These are phyloP conservation scores for Cryomyces minteri DNA, from an alignment of 495 filamentous ascomycete genomes.

Conservation along the genomic window DNA sequence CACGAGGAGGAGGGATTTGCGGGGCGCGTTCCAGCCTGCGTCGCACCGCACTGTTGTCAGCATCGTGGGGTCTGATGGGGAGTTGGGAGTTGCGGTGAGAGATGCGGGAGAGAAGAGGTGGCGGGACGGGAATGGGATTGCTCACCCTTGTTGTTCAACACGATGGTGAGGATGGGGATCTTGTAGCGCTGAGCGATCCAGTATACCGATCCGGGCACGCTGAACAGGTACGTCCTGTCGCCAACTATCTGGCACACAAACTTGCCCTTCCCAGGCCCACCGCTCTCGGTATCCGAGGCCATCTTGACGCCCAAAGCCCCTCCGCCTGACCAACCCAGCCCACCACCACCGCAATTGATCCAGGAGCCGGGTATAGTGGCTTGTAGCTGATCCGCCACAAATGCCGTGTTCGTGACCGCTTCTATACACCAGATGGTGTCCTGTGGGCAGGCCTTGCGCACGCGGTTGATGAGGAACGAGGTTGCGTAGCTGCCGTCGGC, in stretches of 20 bases:
- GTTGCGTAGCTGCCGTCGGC: slow-evolving; percentile 48
- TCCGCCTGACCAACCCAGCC: slow-evolving; percentile 23
- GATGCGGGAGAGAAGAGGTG: no score
- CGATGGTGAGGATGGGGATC: slow-evolving; percentile 21
- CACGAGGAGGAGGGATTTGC: slow-evolving; percentile 56
- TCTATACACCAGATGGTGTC: slow-evolving; percentile 29
- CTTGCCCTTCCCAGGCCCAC: not conserved
- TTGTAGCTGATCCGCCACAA: slow-evolving; percentile 19
- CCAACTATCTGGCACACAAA: slow-evolving; percentile 15
- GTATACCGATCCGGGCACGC: slow-evolving; percentile 13
- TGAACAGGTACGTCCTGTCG: slow-evolving; percentile 25
- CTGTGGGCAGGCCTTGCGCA: slow-evolving; percentile 6
- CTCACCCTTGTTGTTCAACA: slow-evolving; percentile 22
- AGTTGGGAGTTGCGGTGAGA: no score
- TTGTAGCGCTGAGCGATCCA: slow-evolving; percentile 19
- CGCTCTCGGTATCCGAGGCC: slow-evolving; percentile 1
- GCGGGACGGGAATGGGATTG: no score
- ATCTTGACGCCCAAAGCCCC: slow-evolving; percentile 21
- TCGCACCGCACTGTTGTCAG: not conserved
- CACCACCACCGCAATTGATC: slow-evolving; percentile 22
- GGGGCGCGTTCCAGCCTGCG: slow-evolving; percentile 73
- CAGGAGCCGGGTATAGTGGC: slow-evolving; percentile 13
- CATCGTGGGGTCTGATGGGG: no score
- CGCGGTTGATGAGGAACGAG: slow-evolving; percentile 14
- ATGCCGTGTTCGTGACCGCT: slow-evolving; percentile 15